Conservation (phyloP, 352 stramenopile genomes). For the Pythium grandisporangium region DNA sequence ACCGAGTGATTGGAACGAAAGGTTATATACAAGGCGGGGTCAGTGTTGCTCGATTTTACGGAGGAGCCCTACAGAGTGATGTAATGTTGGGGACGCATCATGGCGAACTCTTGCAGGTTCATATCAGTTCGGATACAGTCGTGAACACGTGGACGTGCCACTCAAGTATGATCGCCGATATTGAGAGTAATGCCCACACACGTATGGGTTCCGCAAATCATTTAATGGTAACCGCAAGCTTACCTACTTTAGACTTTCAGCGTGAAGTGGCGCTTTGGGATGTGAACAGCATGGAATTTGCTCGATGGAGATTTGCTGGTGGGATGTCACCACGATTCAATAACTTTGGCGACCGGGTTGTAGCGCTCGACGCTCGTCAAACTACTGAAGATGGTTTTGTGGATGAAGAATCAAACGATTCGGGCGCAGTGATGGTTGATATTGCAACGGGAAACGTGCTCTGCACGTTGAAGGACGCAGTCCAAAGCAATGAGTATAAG, state of each 20-base stretch:
- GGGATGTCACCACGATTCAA: slow-evolving; percentile 64
- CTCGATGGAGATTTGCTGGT: slow-evolving; percentile 58
- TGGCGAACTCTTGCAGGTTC: slow-evolving; percentile 43
- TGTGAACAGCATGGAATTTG: slow-evolving; percentile 41
- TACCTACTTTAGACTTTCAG: slow-evolving; percentile 37
- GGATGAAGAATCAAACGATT: slow-evolving; percentile 17
- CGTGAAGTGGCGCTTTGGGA: slow-evolving; percentile 70
- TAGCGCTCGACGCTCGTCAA: slow-evolving; percentile 44
- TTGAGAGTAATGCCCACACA: slow-evolving; percentile 65
- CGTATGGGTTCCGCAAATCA: slow-evolving; percentile 38
- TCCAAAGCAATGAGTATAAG: slow-evolving; percentile 66
- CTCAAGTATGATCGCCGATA: slow-evolving; percentile 51
- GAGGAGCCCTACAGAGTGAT: slow-evolving; percentile 43
- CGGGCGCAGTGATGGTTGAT: slow-evolving; percentile 57
- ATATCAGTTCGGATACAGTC: slow-evolving; percentile 52
- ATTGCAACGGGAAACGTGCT: slow-evolving; percentile 52
- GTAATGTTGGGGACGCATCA: slow-evolving; percentile 73
- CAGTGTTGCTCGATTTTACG: slow-evolving; percentile 56
- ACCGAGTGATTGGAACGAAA: slow-evolving; percentile 47
- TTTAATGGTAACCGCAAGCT: slow-evolving; percentile 42
- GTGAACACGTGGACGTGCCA: slow-evolving; percentile 75
- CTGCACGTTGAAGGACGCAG: slow-evolving; percentile 48
- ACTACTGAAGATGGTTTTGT: slow-evolving; percentile 22
- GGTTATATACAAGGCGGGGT: slow-evolving; percentile 43
- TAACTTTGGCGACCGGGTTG: slow-evolving; percentile 64